Conservation (phyloP, 768 basidiomycete species). For the Tulasnella sp. region DNA sequence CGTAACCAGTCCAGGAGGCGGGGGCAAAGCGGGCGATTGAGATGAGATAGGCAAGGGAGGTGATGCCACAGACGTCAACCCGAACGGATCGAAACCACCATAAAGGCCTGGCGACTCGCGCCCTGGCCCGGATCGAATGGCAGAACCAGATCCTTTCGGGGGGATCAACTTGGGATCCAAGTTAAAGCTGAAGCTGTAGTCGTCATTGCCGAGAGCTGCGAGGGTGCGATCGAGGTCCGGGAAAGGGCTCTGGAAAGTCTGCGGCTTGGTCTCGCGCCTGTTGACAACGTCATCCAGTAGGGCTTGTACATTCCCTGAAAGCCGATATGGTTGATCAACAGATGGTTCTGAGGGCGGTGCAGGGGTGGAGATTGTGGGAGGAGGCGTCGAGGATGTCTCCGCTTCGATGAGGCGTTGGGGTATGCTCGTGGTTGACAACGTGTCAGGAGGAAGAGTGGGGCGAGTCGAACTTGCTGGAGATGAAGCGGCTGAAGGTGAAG, state of each 20-base stretch:
- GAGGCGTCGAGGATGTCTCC: slow-evolving; percentile 17
- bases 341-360: slow-evolving; percentile 45
- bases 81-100: slow-evolving; percentile 23
- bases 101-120: slow-evolving; percentile 25
- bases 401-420: slow-evolving; percentile 42
- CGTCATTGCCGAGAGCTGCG: slow-evolving; percentile 62
- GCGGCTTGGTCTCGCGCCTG: slow-evolving; percentile 54
- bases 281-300: slow-evolving; percentile 79
- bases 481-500: neutral
- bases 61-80: slow-evolving; percentile 39
- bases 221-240: slow-evolving; percentile 86
- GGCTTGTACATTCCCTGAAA: slow-evolving; percentile 79
- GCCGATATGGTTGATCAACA: slow-evolving; percentile 65
- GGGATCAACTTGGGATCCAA: slow-evolving; percentile 69
- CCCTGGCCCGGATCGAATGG: slow-evolving; percentile 7
- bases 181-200: slow-evolving; percentile 76
- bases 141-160: neutral
- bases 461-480: slow-evolving; percentile 39
- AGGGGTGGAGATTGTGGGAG: slow-evolving; percentile 21
- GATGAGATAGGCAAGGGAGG: neutral
- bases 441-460: slow-evolving; percentile 41
- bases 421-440: slow-evolving; percentile 28
- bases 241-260: slow-evolving; percentile 56
- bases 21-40: slow-evolving; percentile 1
- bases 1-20: slow-evolving; percentile 62